Conservation (phyloP, 106 monocot genomes). For the Dioscorea dumetorum region DNA sequence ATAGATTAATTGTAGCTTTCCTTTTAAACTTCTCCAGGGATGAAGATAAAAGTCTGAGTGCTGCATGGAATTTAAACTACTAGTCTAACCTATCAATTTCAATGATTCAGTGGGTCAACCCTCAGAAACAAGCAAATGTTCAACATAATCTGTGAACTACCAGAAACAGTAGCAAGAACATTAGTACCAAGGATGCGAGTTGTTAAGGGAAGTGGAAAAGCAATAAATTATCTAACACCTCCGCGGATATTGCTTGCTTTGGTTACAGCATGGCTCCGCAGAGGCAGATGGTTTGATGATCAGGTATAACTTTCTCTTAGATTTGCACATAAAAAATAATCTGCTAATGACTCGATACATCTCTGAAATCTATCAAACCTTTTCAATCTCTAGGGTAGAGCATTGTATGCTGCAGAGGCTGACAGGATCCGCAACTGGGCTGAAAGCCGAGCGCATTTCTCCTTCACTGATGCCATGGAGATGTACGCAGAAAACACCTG, state of each 20-base stretch:
- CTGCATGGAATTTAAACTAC: too few relatives aligned
- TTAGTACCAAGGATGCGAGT: slow-evolving; percentile 91
- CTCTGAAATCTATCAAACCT: too few relatives aligned
- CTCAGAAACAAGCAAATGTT: slow-evolving; percentile 97
- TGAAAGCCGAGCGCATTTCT: slow-evolving; percentile 82
- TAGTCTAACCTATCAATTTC: not conserved
- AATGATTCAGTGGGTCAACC: slow-evolving; percentile 71
- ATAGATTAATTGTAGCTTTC: too few relatives aligned
- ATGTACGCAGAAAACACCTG: slow-evolving; percentile 93
- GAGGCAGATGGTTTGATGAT: slow-evolving; percentile 97
- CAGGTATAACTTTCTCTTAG: slow-evolving; percentile 33
- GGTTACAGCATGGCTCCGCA: slow-evolving; percentile 91
- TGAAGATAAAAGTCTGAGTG: too few relatives aligned
- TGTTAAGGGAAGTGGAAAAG: slow-evolving; percentile 88
- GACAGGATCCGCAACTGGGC: slow-evolving; percentile 98
- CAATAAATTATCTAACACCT: slow-evolving; percentile 91
- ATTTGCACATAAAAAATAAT: too few relatives aligned
- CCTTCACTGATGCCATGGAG: slow-evolving; percentile 98
- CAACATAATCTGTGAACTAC: slow-evolving; percentile 95
- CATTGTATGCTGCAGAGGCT: slow-evolving; percentile 91
- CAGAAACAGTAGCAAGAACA: slow-evolving; percentile 96
- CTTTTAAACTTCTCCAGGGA: too few relatives aligned
- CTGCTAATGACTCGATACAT: too few relatives aligned
- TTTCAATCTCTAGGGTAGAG: slow-evolving; percentile 46
- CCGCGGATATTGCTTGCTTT: slow-evolving; percentile 88